These are phyloP conservation scores for Talaromyces sp. DNA, from an alignment of 2,329 filamentous ascomycete genomes.

Conservation along the genomic window DNA sequence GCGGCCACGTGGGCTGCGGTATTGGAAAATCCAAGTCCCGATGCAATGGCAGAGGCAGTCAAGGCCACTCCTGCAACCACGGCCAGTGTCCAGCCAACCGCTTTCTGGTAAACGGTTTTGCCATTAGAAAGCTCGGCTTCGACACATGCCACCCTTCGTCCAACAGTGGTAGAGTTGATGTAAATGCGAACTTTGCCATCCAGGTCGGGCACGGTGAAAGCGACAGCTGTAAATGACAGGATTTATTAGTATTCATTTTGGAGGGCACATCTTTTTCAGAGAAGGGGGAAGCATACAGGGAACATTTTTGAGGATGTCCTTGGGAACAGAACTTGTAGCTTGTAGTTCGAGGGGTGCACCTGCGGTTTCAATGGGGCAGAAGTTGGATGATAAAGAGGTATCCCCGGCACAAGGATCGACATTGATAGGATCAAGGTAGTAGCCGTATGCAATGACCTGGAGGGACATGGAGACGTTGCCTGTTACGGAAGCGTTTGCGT, in stretches of 20 bases:
- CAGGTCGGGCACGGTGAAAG: constrained; percentile 85
- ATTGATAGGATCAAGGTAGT: constrained; percentile 6
- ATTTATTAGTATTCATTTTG: background rate
- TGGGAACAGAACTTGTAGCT: constrained; percentile 2
- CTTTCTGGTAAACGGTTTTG: constrained; percentile 83
- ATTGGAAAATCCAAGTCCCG: constrained; percentile 86
- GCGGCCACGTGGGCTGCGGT: constrained; percentile 91
- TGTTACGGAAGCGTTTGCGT: constrained; percentile 12
- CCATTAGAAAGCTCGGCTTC: constrained; percentile 85
- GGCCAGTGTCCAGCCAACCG: constrained; percentile 85
- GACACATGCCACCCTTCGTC: constrained; percentile 72
- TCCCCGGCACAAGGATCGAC: constrained; percentile 11
- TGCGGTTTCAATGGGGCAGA: constrained; percentile 13
- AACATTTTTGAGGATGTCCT: constrained; percentile 7
- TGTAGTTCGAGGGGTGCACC: constrained; percentile 9
- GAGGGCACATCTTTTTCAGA: background rate
- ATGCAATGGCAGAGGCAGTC: constrained; percentile 80
- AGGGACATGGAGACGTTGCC: constrained; percentile 12
- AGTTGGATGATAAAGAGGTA: constrained; percentile 10
- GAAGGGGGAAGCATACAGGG: constrained; percentile 6
- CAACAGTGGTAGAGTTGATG: constrained; percentile 66
- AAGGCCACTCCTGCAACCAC: constrained; percentile 81
- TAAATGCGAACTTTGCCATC: constrained; percentile 79
- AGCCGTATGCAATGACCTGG: constrained; percentile 15
- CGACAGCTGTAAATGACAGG: constrained; percentile 54